Conservation (phyloP, 1,284 basidiomycete species). For the Ustilago esculenta region DNA sequence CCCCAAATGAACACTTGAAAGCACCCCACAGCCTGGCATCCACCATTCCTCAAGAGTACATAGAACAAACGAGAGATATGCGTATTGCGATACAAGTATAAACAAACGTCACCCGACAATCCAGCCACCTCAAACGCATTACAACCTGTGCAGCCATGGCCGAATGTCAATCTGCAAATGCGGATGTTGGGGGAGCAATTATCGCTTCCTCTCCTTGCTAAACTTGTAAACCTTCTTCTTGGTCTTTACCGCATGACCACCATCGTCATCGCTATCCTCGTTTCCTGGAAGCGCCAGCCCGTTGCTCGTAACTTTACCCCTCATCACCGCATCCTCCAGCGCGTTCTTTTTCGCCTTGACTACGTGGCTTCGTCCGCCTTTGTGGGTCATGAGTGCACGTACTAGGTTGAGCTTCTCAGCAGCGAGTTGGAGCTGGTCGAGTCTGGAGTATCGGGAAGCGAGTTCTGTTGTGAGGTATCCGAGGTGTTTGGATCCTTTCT, state of each 20-base stretch:
- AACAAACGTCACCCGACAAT: too few species aligned
- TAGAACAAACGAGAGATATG: too few species aligned
- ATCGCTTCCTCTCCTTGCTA: constrained; percentile 56
- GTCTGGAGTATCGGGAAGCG: constrained; percentile 46
- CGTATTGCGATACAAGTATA: too few species aligned
- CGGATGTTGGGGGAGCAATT: neutral
- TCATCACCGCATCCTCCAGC: constrained; percentile 42
- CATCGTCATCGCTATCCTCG: constrained; percentile 42
- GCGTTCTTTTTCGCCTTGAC: constrained; percentile 32
- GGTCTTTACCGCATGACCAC: constrained; percentile 3
- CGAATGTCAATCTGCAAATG: too few species aligned
- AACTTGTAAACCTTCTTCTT: constrained; percentile 46
- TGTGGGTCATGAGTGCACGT: constrained; percentile 57
- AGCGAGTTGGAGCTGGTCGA: constrained; percentile 52
- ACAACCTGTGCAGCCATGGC: too few species aligned
- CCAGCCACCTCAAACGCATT: too few species aligned
- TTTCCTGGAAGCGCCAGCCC: constrained; percentile 46
- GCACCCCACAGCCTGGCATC: too few species aligned
- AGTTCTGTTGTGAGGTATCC: constrained; percentile 55
- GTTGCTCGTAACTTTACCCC: constrained; percentile 45
- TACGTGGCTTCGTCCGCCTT: constrained; percentile 23
- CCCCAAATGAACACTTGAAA: too few species aligned
- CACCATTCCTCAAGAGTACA: too few species aligned
- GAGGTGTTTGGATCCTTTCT: constrained; percentile 52
- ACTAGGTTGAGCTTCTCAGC: constrained; percentile 56